Conservation (phyloP, 306 rosid species). For the barrel medic (Medicago truncatula) region DNA sequence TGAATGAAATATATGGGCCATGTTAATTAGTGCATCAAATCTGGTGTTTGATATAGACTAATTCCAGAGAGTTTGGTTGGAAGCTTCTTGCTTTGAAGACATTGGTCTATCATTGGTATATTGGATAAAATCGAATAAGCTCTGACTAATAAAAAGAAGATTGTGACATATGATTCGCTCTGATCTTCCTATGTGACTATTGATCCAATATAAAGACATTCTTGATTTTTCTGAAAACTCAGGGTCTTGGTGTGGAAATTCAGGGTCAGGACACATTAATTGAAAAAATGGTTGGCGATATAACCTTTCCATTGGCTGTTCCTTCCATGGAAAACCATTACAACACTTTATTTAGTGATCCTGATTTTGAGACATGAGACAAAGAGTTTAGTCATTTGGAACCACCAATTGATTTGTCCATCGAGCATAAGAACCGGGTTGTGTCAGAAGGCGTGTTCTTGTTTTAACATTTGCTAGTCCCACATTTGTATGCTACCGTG, state of each 20-base stretch:
- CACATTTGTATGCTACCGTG: background rate
- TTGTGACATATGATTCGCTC: background rate
- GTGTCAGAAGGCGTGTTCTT: constrained; percentile 33
- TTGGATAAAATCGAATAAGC: constrained; percentile 18
- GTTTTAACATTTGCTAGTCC: constrained; percentile 5
- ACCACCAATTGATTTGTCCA: constrained; percentile 36
- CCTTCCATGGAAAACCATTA: constrained; percentile 40
- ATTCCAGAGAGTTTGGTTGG: constrained; percentile 11
- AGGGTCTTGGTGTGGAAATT: background rate
- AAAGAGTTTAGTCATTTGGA: constrained; percentile 35
- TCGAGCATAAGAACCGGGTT: constrained; percentile 43
- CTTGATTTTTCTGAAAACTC: background rate
- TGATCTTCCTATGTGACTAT: background rate
- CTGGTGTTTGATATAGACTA: constrained; percentile 43
- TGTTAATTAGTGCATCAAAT: constrained; percentile 40
- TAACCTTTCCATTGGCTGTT: constrained; percentile 32
- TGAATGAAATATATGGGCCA: constrained; percentile 42
- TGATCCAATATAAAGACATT: background rate
- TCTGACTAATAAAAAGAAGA: constrained; percentile 7
- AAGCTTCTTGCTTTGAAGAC: background rate
- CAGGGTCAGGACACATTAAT: constrained; percentile 31
- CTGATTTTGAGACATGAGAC: constrained; percentile 33
- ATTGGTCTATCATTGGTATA: background rate
- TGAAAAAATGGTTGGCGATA: constrained; percentile 42
- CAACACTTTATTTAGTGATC: constrained; percentile 36